Conservation (phyloP, 2,329 filamentous ascomycete species). For the Penicillium sp. region DNA sequence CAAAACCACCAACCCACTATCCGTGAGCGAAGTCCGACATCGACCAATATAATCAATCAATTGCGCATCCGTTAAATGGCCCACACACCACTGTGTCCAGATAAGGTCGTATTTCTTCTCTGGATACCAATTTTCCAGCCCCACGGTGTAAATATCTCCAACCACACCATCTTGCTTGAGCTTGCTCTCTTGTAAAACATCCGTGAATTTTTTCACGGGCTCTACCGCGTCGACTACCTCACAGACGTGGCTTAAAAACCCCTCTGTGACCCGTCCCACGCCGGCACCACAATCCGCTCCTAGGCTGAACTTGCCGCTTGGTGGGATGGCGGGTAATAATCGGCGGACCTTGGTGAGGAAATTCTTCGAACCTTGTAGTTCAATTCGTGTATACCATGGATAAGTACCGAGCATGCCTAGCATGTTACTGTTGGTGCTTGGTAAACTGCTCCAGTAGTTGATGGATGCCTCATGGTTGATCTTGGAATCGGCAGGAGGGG, state of each 20-base stretch:
- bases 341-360: constrained; percentile 70
- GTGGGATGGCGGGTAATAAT: constrained; percentile 22
- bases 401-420: constrained; percentile 76
- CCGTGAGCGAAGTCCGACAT: constrained; percentile 58
- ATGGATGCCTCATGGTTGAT: constrained; percentile 43
- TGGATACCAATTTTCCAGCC: constrained; percentile 72
- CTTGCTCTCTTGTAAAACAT: constrained; percentile 52
- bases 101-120: constrained; percentile 72
- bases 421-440: constrained; percentile 49
- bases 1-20: constrained; percentile 62
- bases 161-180: constrained; percentile 51
- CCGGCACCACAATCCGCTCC: constrained; percentile 68
- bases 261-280: constrained; percentile 81
- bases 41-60: constrained; percentile 68
- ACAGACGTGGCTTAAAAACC: constrained; percentile 73
- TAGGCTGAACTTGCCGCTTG: constrained; percentile 25
- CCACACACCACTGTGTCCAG: constrained; percentile 90
- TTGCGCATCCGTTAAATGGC: constrained; percentile 77
- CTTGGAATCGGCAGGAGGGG: constrained; percentile 19
- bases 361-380: constrained; percentile 70
- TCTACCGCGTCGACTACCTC: constrained; percentile 80
- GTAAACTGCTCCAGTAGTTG: constrained; percentile 45
- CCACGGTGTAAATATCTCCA: constrained; percentile 71
- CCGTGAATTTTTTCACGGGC: constrained; percentile 80
- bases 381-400: constrained; percentile 69